These are phyloP conservation scores for Penicillium psychrosexuale DNA, from an alignment of 2,329 filamentous ascomycete species.

Conservation along the genomic window DNA sequence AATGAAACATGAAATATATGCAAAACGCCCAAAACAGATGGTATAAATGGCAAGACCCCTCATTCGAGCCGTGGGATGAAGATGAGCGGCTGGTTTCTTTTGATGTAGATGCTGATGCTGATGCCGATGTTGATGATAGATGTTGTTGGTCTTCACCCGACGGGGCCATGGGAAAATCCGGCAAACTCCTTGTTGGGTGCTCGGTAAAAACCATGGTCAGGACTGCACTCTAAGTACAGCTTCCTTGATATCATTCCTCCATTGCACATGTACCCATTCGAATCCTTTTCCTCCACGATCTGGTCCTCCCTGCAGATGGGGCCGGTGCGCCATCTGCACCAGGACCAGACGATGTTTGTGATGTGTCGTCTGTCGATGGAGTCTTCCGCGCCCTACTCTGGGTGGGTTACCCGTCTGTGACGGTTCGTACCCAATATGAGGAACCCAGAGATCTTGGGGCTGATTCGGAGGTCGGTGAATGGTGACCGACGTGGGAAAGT, in stretches of 20 bases:
- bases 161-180: conserved; percentile 23
- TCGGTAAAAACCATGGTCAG: conserved; percentile 23
- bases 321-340: neutral
- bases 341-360: neutral
- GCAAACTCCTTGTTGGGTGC: neutral
- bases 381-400: neutral
- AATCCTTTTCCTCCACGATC: neutral
- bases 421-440: neutral
- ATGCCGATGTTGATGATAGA: neutral
- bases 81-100: neutral
- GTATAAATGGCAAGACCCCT: conserved; percentile 10
- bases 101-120: neutral
- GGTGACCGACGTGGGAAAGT: neutral
- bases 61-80: conserved; percentile 20
- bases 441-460: neutral
- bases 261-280: neutral
- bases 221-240: conserved; percentile 1
- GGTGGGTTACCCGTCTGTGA: neutral
- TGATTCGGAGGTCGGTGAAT: neutral
- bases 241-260: neutral
- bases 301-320: neutral
- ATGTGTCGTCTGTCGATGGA: neutral
- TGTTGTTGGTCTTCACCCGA: neutral
- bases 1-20: neutral
- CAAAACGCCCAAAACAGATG: neutral